Percentiles rank a stretch among this genome's conserved stretches.
phyloP scores from a whole-genome alignment of 169 alveolate species.

The Eimeria acervulina region DNA sequence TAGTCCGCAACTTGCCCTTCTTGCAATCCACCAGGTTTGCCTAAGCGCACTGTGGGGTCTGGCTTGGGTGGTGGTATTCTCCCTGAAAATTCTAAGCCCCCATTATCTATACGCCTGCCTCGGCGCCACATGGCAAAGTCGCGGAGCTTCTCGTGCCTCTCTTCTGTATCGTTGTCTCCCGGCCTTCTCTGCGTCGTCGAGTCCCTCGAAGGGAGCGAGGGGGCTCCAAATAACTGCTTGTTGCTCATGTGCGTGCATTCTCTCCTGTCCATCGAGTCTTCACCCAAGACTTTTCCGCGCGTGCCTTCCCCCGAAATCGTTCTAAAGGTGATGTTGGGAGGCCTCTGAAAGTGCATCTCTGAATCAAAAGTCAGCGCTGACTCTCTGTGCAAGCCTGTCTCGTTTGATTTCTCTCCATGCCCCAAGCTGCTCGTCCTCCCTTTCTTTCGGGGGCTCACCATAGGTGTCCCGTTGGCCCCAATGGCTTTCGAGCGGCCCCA shows the following conservation, averaged over 20 bases:
- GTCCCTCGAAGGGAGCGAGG: neutral
- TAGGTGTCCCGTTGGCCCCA: conserved; percentile 78
- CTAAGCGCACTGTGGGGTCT: neutral
- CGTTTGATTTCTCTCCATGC: neutral
- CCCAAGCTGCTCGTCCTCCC: neutral
- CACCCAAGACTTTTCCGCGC: neutral
- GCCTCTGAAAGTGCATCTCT: conserved; percentile 5
- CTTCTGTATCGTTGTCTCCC: neutral
- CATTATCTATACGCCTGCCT: neutral
- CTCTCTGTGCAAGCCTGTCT: neutral
- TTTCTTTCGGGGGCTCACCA: conserved; percentile 53
- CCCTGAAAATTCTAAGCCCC: neutral
- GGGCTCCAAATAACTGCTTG: conserved; percentile 2
- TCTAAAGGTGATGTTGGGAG: neutral
- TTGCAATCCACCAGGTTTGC: neutral
- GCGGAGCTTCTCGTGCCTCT: neutral
- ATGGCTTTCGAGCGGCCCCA: conserved; percentile 81
- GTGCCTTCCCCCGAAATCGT: neutral
- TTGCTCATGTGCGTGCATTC: neutral
- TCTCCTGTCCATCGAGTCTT: neutral
- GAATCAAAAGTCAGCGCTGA: neutral
- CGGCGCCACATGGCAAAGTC: conserved; percentile 37
- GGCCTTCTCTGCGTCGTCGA: neutral
- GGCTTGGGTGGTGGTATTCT: neutral
- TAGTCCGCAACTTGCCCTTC: neutral